Evolutionary conservation across 2,329 filamentous ascomycete species (phyloP), one percentile per base, ranked within the genome.

Genomic region (Aspergillus cejpii): DNA sequence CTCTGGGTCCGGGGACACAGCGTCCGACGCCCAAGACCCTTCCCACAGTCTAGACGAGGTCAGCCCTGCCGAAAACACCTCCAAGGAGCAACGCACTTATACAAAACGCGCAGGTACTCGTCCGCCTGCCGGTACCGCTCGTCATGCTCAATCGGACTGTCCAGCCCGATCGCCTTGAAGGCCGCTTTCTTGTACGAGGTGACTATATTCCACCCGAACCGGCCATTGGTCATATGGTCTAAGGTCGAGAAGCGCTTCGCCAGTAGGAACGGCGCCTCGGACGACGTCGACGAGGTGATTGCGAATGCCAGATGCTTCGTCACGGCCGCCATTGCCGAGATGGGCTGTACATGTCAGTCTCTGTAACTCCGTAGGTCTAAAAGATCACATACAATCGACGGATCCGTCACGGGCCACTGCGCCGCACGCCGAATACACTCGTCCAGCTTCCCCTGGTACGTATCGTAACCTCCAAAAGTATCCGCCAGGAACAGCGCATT

Each of bases 121-220:
- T 83, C 78, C 0, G 79, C 80, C 52, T 80, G 76, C 0, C 65
- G 68, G 49, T 83, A 83, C 20, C 79, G 70, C 56, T 81, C 73
- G 33, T 83, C 80, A 50, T 83, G 80, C 44, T 79, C 74, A 24
- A 79, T 76, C 0, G 75, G 75, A 3, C 62, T 74, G 10, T 80
- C 74, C 1, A 81, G 57, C 0, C 79, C 79, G 43, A 83, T 80
- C 0, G 78, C 78, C 54, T 81, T 80, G 60, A 80, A 80, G 0
- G 79, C 79, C 0, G 76, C 72, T 54, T 82, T 81, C 57, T 79
- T 79, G 72, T 76, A 81, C 1, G 70, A 74, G 0, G 80, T 83
- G 0, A 85, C 81, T 15, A 84, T 81, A 49, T 84, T 84, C 81
- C 80, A 83, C 0, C 78, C 80, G 26, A 83, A 72, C 0, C 80